phyloP scores from a whole-genome alignment of 2,329 filamentous ascomycete species.

The Sclerotinia nivalis region DNA sequence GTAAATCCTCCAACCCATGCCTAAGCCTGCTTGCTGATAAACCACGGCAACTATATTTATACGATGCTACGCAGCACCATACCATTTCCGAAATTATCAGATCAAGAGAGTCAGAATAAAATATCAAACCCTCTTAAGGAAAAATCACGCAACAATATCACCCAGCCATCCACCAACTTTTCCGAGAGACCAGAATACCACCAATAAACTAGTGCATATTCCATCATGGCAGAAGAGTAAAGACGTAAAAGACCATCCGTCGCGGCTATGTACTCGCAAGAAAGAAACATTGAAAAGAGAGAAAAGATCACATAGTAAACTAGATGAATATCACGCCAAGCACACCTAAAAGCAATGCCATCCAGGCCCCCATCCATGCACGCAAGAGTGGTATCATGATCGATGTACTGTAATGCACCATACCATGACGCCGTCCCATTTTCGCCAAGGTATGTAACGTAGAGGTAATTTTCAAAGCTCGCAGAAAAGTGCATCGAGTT shows the following conservation, averaged over 20 bases:
- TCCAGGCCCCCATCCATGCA: constrained; percentile 18
- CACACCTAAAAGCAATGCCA: constrained; percentile 20
- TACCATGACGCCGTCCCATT: constrained; percentile 18
- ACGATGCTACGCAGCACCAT: neutral
- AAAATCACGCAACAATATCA: neutral
- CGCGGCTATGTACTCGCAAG: constrained; percentile 12
- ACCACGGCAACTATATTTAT: constrained; percentile 16
- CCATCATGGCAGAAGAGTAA: neutral
- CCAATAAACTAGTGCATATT: neutral
- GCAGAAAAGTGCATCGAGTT: neutral
- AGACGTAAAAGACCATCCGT: neutral
- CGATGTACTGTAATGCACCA: constrained; percentile 21
- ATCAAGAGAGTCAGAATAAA: neutral
- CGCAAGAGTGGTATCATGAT: constrained; percentile 22
- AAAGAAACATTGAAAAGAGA: constrained; percentile 3
- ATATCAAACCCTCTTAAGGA: neutral
- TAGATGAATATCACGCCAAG: constrained; percentile 16
- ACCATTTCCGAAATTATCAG: neutral
- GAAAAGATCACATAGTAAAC: constrained; percentile 8
- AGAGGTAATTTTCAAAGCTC: constrained; percentile 11
- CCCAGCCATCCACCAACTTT: neutral
- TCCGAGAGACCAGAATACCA: neutral
- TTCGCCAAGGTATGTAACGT: constrained; percentile 18
- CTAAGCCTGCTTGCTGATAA: constrained; percentile 1
- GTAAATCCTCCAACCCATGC: neutral